Conservation (phyloP, 2,329 filamentous ascomycete species). For the Biscogniauxia mediterranea region DNA sequence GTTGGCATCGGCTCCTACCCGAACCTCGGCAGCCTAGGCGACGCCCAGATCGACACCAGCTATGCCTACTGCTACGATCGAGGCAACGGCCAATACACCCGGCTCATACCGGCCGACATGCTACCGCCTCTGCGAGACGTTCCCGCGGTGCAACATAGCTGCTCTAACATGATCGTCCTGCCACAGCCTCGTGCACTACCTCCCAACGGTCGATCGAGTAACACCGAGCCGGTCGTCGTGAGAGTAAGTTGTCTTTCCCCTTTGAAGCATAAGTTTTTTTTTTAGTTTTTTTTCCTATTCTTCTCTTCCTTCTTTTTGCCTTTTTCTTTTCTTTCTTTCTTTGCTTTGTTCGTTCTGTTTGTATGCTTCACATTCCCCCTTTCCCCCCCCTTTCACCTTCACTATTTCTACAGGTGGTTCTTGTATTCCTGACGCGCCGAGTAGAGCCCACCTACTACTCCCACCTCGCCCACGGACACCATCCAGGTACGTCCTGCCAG, state of each 20-base stretch:
- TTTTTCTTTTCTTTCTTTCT: no score
- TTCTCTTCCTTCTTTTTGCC: not conserved
- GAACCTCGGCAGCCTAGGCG: conserved; percentile 14
- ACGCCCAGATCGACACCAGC: conserved; percentile 27
- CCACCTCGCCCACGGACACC: conserved; percentile 26
- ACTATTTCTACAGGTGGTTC: not conserved
- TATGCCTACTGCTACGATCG: conserved; percentile 54
- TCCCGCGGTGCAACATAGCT: conserved; percentile 38
- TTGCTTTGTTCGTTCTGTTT: no score
- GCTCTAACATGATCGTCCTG: conserved; percentile 47
- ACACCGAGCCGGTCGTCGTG: conserved; percentile 35
- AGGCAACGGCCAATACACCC: conserved; percentile 52
- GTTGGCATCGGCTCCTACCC: conserved; percentile 12
- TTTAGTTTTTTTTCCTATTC: not conserved
- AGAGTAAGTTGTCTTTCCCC: conserved; percentile 37
- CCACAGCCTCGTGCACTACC: conserved; percentile 39
- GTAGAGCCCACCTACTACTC: conserved; percentile 24
- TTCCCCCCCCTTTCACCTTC: not conserved
- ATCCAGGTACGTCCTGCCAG: conserved; percentile 31
- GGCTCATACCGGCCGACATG: conserved; percentile 55
- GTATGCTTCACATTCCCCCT: no score
- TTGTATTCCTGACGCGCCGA: conserved; percentile 7
- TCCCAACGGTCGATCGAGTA: conserved; percentile 38
- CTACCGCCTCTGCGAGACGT: conserved; percentile 47
- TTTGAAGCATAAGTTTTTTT: not conserved